phyloP scores from a whole-genome alignment of 352 stramenopile species.

The Phytophthora cajani region DNA sequence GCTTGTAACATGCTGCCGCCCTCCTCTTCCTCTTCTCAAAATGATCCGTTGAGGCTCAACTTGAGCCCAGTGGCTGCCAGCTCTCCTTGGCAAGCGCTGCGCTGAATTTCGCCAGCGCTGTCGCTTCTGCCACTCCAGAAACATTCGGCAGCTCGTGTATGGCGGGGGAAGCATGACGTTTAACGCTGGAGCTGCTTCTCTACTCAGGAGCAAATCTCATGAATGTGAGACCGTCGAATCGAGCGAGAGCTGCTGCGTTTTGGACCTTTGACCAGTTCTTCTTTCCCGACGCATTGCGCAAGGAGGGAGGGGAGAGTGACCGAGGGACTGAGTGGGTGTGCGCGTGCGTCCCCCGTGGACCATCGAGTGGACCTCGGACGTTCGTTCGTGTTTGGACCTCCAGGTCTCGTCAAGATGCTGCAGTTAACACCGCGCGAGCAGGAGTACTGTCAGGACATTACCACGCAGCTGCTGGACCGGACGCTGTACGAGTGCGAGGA shows the following conservation, averaged over 20 bases:
- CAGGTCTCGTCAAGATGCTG: constrained; percentile 7
- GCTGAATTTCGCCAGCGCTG: background rate
- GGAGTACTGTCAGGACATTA: constrained; percentile 30
- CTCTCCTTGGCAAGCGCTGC: too few species aligned
- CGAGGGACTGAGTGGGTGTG: too few species aligned
- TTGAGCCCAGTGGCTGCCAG: too few species aligned
- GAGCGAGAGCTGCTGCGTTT: constrained; percentile 13
- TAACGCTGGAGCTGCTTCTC: background rate
- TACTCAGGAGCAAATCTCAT: background rate
- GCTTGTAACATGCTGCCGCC: too few species aligned
- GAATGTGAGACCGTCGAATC: constrained; percentile 11
- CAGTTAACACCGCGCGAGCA: constrained; percentile 21
- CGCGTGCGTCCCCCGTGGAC: background rate
- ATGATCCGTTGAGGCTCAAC: too few species aligned
- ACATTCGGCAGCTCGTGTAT: background rate
- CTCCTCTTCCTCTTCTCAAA: too few species aligned
- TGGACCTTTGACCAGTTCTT: constrained; percentile 16
- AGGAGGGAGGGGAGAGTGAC: background rate
- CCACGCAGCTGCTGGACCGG: constrained; percentile 27
- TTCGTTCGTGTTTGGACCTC: background rate
- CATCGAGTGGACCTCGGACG: constrained; percentile 4
- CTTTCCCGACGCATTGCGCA: constrained; percentile 2
- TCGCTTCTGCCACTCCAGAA: background rate
- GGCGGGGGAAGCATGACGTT: background rate
- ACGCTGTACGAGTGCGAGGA: constrained; percentile 34